These are phyloP conservation scores for Pleurotus ostreatus DNA, from an alignment of 768 basidiomycete species.

Conservation along the genomic window DNA sequence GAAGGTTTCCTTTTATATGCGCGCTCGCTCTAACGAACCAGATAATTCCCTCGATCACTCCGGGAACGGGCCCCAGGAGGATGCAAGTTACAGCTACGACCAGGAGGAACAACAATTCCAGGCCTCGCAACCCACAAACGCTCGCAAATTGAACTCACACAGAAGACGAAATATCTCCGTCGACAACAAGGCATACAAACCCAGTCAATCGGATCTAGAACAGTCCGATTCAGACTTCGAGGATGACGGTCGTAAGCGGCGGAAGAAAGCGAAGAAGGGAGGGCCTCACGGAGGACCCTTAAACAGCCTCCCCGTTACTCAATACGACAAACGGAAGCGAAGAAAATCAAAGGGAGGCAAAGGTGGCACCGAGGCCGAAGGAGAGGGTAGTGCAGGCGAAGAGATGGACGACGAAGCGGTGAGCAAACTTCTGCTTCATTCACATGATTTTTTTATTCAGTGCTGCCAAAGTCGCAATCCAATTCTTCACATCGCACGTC, in stretches of 20 bases:
- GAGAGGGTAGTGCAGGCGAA: conserved; percentile 46
- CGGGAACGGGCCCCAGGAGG: conserved; percentile 27
- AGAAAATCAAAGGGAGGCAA: conserved; percentile 39
- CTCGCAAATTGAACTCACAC: conserved; percentile 23
- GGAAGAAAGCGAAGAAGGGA: conserved; percentile 52
- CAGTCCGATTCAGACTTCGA: conserved; percentile 55
- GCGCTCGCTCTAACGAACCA: conserved; percentile 57
- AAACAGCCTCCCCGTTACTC: conserved; percentile 63
- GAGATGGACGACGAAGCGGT: conserved; percentile 34
- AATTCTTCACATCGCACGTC: conserved; percentile 34
- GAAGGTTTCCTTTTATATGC: conserved; percentile 60
- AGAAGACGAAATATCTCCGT: conserved; percentile 62
- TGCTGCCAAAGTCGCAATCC: conserved; percentile 17
- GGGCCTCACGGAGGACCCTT: conserved; percentile 51
- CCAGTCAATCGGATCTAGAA: conserved; percentile 60
- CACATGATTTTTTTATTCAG: conserved; percentile 8
- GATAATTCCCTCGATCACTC: conserved; percentile 28
- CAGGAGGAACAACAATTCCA: conserved; percentile 69
- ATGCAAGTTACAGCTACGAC: conserved; percentile 72
- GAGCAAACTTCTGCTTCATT: conserved; percentile 12
- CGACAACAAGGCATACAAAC: conserved; percentile 83
- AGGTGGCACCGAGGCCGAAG: conserved; percentile 41
- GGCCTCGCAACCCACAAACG: conserved; percentile 20
- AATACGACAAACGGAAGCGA: conserved; percentile 58
- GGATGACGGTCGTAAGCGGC: conserved; percentile 49